phyloP scores from a whole-genome alignment of 202 grass and related monocot genomes.

The Bolboschoenoplectus hybrid region DNA sequence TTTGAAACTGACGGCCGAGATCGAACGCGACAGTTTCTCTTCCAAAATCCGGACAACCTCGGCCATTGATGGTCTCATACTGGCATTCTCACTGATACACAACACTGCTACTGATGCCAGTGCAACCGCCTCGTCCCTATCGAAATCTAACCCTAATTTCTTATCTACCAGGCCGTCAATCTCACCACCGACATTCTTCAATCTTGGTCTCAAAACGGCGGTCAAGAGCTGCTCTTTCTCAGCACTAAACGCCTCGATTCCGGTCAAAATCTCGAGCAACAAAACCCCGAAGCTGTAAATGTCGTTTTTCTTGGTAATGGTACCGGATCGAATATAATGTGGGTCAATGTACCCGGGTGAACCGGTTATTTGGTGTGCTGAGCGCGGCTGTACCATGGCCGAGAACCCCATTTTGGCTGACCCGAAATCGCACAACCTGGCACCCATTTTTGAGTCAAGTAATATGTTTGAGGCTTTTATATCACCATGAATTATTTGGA shows the following conservation, averaged over 20 bases:
- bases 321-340: conserved; percentile 81
- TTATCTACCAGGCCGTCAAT: conserved; percentile 48
- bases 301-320: conserved; percentile 77
- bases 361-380: conserved; percentile 65
- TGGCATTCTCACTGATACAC: conserved; percentile 76
- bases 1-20: conserved; percentile 53
- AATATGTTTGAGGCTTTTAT: conserved; percentile 88
- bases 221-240: conserved; percentile 59
- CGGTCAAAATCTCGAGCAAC: conserved; percentile 73
- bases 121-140: conserved; percentile 47
- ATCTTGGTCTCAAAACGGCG: conserved; percentile 43
- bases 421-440: conserved; percentile 97
- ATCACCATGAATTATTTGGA: conserved; percentile 83
- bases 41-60: conserved; percentile 75
- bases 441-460: conserved; percentile 59
- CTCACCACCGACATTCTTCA: conserved; percentile 21
- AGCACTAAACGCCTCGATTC: conserved; percentile 59
- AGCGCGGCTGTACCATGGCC: conserved; percentile 55
- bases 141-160: conserved; percentile 49
- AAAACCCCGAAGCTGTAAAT: conserved; percentile 90
- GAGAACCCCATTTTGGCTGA: conserved; percentile 86
- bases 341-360: conserved; percentile 88
- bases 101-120: conserved; percentile 41
- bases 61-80: conserved; percentile 79
- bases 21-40: conserved; percentile 49